Evolutionary conservation across 1,284 basidiomycete genomes (phyloP), one percentile per base, ranked within the genome.

Genomic region (Malassezia caprae): DNA sequence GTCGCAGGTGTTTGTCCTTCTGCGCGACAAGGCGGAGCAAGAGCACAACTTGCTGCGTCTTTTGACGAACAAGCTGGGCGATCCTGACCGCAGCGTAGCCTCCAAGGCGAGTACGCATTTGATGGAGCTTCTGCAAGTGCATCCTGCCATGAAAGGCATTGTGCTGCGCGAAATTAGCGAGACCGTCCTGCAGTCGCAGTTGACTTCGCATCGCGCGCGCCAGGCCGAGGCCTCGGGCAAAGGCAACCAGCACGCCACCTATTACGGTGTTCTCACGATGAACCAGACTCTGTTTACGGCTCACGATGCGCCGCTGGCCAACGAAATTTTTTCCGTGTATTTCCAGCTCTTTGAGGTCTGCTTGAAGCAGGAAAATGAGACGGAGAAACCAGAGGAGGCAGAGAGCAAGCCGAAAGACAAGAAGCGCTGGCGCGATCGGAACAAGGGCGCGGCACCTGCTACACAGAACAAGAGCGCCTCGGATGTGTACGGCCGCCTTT

Each of bases 11-110:
- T 85, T 80, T 76, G 84, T 83, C 35, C 81, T 98, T 1, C 82
- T 99, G 8, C 82, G 83, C 23, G 87, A 86, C 60, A 91, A 91
- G 67, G 86, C 91, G 0, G 94, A 99, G 73, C 94, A 99, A 76
- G 94, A 98, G 74, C 90, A 96, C 68, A 98, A 96, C 76, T 78
- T 98, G 43, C 81, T 96, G 6, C 82, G 87, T 23, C 78, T 98
- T 7, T 83, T 96, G 15, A 88, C 90, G 44, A 96, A 96, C 79
- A 98, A 98, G 76, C 61, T 74, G 4, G 72, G 72, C 30, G 94
- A 99, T 73, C 84, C 83, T 2, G 89, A 96, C 63, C 86, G 86
- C 69, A 79, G 86, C 0, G 82, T 96, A 26, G 90, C 88, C 47
- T 90, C 91, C 27, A 85, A 89, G 64, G 85, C 88, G 0, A 94